phyloP scores from a whole-genome alignment of 257 asterid genomes.

The Cruciata laevipes region DNA sequence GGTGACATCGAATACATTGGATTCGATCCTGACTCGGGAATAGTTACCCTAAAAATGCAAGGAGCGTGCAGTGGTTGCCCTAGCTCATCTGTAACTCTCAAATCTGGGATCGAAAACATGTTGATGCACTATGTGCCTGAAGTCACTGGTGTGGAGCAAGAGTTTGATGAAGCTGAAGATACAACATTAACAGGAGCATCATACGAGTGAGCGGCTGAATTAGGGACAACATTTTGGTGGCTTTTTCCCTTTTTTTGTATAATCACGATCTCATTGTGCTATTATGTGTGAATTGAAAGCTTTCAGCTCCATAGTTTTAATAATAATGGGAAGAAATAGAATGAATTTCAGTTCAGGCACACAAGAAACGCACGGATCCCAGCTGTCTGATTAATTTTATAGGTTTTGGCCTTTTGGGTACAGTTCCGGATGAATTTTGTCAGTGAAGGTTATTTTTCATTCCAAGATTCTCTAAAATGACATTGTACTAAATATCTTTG shows the following conservation, averaged over 20 bases:
- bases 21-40: constrained; percentile 63
- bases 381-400: no score
- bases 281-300: not conserved
- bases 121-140: constrained; percentile 96
- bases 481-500: no score
- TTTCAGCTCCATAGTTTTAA: not conserved
- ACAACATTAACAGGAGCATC: constrained; percentile 52
- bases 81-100: constrained; percentile 87
- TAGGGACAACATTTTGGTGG: not conserved
- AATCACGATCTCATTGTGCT: not conserved
- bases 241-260: not conserved
- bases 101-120: constrained; percentile 97
- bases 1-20: constrained; percentile 85
- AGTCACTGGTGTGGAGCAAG: constrained; percentile 86
- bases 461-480: no score
- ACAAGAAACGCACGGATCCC: no score
- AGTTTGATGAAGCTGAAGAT: constrained; percentile 70
- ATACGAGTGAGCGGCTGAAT: constrained; percentile 33
- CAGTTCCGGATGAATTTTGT: no score
- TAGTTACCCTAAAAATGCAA: constrained; percentile 88
- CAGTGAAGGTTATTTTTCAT: no score
- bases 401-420: no score
- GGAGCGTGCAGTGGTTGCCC: constrained; percentile 99
- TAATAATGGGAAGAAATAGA: not conserved
- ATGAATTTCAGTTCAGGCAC: no score